Conservation (phyloP, 108 stramenopile genomes). For the Skeletonema marinoi region DNA sequence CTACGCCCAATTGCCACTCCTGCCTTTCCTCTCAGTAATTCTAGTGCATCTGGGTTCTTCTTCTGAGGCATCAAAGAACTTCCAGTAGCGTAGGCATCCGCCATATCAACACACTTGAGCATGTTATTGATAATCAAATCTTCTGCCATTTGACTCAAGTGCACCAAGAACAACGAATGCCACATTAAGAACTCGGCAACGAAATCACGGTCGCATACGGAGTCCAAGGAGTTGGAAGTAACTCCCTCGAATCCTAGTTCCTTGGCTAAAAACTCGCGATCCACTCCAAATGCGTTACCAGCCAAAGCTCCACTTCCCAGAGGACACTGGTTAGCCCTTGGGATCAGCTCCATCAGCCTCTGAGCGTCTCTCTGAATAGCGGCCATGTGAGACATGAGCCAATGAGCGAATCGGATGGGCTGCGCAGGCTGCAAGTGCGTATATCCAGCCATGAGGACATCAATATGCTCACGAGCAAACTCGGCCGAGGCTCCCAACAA, state of each 20-base stretch:
- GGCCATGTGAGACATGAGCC: conserved; percentile 95
- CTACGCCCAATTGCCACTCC: conserved; percentile 92
- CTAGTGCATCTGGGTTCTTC: conserved; percentile 99
- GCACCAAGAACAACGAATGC: conserved; percentile 89
- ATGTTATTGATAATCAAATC: conserved; percentile 98
- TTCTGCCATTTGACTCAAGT: conserved; percentile 97
- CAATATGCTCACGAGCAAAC: conserved; percentile 85
- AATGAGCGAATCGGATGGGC: conserved; percentile 96
- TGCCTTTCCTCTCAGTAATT: conserved; percentile 97
- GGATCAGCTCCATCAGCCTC: conserved; percentile 87
- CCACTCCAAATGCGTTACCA: conserved; percentile 98
- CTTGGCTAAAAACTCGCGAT: conserved; percentile 90
- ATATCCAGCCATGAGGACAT: conserved; percentile 98
- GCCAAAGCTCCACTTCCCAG: conserved; percentile 97
- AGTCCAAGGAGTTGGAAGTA: conserved; percentile 94
- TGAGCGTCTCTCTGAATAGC: conserved; percentile 92
- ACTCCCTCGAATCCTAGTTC: conserved; percentile 95
- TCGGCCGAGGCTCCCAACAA: conserved; percentile 75
- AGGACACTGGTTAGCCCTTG: conserved; percentile 92
- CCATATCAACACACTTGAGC: conserved; percentile 89
- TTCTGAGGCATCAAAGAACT: conserved; percentile 99
- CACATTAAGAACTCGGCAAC: conserved; percentile 98
- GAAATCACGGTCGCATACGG: conserved; percentile 99
- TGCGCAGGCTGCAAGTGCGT: conserved; percentile 99
- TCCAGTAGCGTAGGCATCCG: conserved; percentile 98